Base-by-base conservation (phyloP, 1,284 basidiomycete species). In the Cutaneotrichosporon mucoides region DNA sequence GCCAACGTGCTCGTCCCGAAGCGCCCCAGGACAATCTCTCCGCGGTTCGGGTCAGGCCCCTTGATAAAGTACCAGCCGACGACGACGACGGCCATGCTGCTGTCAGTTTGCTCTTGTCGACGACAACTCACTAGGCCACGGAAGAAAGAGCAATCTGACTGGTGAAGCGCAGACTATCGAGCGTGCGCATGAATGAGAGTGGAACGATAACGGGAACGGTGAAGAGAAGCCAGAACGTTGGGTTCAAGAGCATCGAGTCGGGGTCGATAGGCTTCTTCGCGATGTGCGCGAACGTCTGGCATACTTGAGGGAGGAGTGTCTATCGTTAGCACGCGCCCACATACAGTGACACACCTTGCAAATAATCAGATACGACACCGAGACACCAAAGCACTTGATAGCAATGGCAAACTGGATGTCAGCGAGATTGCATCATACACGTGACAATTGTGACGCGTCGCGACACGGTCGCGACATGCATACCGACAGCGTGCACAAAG, bases 351-450 rank as follows among this genome's bases (percentile, higher is more conserved):
- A 53, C 46, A 88, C 86, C 79, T 96, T 96, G 79, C 95, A 88
- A 67, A 97, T 94, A 70, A 97, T 94, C 55, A 94, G 82, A 73
- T 94, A 95, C 81, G 92, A 95, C 67, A 96, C 89, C 41, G 90
- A 93, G 7, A 99, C 96, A 37, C 96, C 96, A 73, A 95, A 95
- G 76, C 92, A 97, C 76, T 97, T 97, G 75, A 89, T 88, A 2
- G 93, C 94, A 68, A 99, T 97, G 6, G 95, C 94, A 3, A 87
- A 84, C 77, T 99, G 91, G 58, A 24, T 61, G 55, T 66, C 9
- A 52, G 37, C 47, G 41, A 5, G 16, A 24, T 24, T 24, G 24
- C 24, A 24, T 24, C 24, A 24, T 24, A 24, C 24, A 24, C 24
- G 24, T 24, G 24, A 24, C 24, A 24, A 24, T 12, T n/a, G 13